A percentile compares a stretch with the other conserved stretches of the same genome.
These are phyloP conservation scores for Pleurotus sapidus DNA, from an alignment of 768 basidiomycete genomes.

Conservation along the genomic window DNA sequence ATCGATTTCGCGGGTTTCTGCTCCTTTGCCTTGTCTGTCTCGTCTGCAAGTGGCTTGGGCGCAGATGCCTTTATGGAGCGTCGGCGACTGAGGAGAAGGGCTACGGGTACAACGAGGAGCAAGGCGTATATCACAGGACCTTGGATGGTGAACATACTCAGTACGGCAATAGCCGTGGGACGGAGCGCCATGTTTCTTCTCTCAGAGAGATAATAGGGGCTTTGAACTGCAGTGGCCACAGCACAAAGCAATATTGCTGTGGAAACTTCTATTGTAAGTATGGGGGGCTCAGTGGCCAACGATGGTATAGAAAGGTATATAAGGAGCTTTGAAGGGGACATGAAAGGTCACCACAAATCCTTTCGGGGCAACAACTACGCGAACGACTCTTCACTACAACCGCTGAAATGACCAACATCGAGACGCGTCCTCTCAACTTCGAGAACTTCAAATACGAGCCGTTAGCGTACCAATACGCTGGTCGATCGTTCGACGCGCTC, in stretches of 20 bases:
- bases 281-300: too few species aligned
- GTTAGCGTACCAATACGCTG: not conserved
- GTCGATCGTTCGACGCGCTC: not conserved
- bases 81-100: slow-evolving; percentile 1
- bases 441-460: not conserved
- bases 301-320: too few species aligned
- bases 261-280: too few species aligned
- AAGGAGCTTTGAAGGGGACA: too few species aligned
- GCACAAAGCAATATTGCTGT: too few species aligned
- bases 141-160: not conserved
- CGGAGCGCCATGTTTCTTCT: not conserved
- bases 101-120: slow-evolving; percentile 3
- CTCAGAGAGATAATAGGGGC: not conserved
- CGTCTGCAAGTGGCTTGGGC: not conserved
- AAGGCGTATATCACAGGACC: slow-evolving; percentile 5
- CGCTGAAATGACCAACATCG: not conserved
- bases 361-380: too few species aligned
- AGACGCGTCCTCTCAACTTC: slow-evolving; percentile 6
- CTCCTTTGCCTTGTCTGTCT: slow-evolving; percentile 9
- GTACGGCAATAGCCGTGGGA: not conserved
- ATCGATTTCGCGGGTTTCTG: slow-evolving; percentile 47
- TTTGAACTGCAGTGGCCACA: not conserved
- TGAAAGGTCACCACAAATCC: too few species aligned
- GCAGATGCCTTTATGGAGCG: slow-evolving; percentile 4
- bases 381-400: not conserved